phyloP scores from a whole-genome alignment of 495 filamentous ascomycete species.

The Apiosordaria backusii region DNA sequence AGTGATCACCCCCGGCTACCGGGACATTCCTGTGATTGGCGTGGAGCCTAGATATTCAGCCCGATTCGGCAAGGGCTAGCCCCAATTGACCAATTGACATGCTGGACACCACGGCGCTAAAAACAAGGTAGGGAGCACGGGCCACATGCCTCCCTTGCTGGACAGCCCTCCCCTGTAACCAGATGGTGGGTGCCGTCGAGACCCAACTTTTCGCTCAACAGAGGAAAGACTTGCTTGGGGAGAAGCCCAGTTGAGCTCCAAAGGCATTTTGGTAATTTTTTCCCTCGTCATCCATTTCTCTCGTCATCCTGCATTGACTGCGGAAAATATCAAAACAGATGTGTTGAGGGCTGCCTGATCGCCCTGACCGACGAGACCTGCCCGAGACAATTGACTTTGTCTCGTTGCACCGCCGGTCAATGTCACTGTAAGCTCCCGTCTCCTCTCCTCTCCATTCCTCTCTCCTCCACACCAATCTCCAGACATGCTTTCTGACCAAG shows the following conservation, averaged over 20 bases:
- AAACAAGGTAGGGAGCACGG: constrained; percentile 8
- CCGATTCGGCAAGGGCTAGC: constrained; percentile 16
- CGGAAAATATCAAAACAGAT: not conserved
- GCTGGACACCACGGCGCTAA: constrained; percentile 8
- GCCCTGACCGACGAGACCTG: not conserved
- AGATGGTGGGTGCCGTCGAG: not conserved
- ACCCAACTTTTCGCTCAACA: constrained; percentile 11
- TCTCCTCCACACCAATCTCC: not conserved
- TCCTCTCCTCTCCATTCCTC: not conserved
- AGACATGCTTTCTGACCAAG: constrained; percentile 10
- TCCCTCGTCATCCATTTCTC: not conserved
- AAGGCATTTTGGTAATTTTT: not conserved
- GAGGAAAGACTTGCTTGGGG: not conserved
- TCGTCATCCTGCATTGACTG: too few species aligned
- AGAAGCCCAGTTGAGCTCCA: not conserved
- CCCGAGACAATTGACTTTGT: constrained; percentile 30
- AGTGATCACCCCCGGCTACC: not conserved
- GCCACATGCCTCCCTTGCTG: constrained; percentile 5
- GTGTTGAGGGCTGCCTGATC: not conserved
- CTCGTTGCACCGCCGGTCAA: constrained; percentile 20
- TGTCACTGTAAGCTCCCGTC: constrained; percentile 31
- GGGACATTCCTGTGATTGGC: constrained; percentile 19
- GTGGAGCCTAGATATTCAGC: constrained; percentile 2
- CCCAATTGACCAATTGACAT: constrained; percentile 7
- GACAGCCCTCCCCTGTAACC: constrained; percentile 13